Evolutionary conservation across 129 eudicot species (phyloP), one percentile per base, ranked within the genome.

Genomic region (Chrysanthemum makinoi): DNA sequence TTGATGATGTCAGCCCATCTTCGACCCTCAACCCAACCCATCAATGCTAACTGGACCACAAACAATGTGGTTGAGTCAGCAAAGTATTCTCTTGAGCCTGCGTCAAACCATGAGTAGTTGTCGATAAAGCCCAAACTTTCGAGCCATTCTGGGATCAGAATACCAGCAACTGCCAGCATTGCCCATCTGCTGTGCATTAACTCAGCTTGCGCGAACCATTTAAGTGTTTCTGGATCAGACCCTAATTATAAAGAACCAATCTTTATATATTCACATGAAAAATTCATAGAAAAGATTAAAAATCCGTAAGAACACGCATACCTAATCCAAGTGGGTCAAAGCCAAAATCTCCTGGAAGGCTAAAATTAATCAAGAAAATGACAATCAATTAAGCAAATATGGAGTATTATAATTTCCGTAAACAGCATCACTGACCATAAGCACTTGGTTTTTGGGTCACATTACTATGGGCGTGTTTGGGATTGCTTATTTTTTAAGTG

Each of bases 271-370:
- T 30, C 4, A 35, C 10, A 30, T 68, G 24, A 6, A 0, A 35
- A 13, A 53, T 49, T 51, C 7, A 17, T 11, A n/a, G 3, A 63
- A 73, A 51, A 71, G 17, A 22, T 49, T 1, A n/a, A 44, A 18
- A 72, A 26, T 50, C 53, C 62, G 46, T 16, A 43, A 30, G 19
- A 62, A 22, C 58, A 49, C 44, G 62, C 73, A 30, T 77, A 91
- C 97, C 96, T 83, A 93, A 71, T 59, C 98, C 98, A 10, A 93
- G 90, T 4, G 98, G 96, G 73, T 93, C 95, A 62, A 89, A 93
- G 66, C 98, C 98, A 79, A 87, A 93, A 82, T 93, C 98, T 82
- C 98, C 98, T 11, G 98, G 98, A 65, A 93, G 95, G 79, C 98
- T 93, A 64, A 43, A 43, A 48, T 14, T 20, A 26, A 74, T 48